Conservation (phyloP, 257 asterid species). For the Paulownia fortunei region DNA sequence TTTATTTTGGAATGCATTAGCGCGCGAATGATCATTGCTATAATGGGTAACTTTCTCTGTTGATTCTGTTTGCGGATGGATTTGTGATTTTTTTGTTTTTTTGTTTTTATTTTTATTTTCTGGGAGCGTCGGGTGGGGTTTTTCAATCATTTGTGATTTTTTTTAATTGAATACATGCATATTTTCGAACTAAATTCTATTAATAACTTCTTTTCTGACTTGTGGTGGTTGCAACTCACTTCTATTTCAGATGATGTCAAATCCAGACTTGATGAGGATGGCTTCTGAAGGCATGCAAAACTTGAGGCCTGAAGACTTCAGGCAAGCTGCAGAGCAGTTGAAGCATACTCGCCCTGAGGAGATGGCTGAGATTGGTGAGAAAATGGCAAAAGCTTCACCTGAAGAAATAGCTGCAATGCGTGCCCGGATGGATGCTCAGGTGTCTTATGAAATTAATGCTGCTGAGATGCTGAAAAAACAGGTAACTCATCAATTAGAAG, state of each 20-base stretch:
- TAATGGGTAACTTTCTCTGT: neutral
- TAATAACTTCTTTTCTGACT: constrained; percentile 15
- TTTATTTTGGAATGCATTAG: neutral
- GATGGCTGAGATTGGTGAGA: constrained; percentile 86
- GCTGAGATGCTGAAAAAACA: constrained; percentile 92
- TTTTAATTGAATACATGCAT: neutral
- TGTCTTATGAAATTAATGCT: constrained; percentile 73
- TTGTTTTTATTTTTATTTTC: too few species aligned
- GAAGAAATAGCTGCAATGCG: constrained; percentile 89
- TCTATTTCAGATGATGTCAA: constrained; percentile 91
- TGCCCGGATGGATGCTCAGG: constrained; percentile 78
- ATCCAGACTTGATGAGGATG: constrained; percentile 91
- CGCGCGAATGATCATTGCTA: neutral
- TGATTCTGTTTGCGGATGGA: constrained; percentile 7
- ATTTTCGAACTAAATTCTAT: neutral
- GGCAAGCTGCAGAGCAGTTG: constrained; percentile 89
- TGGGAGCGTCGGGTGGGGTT: neutral
- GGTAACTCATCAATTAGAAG: constrained; percentile 49
- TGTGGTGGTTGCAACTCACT: constrained; percentile 23
- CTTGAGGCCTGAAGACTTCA: constrained; percentile 87
- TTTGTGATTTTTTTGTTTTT: neutral
- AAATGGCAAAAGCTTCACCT: constrained; percentile 94
- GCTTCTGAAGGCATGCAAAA: constrained; percentile 96
- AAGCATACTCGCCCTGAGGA: constrained; percentile 92
- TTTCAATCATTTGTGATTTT: neutral